These are phyloP conservation scores for Rhynchospora tenuis DNA, from an alignment of 176 grass and related monocot species.

Conservation along the genomic window DNA sequence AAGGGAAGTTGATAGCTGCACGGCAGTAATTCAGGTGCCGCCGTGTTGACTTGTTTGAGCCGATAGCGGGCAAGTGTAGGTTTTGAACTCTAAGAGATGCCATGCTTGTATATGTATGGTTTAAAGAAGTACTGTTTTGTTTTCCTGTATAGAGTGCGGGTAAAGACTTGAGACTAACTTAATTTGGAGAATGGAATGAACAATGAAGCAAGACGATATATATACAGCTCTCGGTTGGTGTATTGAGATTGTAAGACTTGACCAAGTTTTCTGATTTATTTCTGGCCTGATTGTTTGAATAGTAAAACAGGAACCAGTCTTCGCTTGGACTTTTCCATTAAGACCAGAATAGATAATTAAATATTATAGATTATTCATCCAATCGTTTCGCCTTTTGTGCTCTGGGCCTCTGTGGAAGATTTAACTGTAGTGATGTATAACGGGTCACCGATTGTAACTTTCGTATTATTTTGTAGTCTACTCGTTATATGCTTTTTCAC, in stretches of 20 bases:
- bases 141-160: too few species aligned
- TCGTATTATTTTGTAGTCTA: not conserved
- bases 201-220: not conserved
- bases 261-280: not conserved
- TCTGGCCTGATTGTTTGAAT: not conserved
- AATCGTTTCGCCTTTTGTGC: not conserved
- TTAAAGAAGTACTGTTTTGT: too few species aligned
- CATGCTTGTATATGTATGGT: not conserved
- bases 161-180: too few species aligned
- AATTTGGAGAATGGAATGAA: not conserved
- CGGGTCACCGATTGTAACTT: not conserved
- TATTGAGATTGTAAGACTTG: not conserved
- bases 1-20: not conserved
- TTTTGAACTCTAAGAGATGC: slow-evolving; percentile 10
- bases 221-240: not conserved
- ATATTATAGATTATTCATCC: not conserved
- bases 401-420: not conserved
- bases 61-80: not conserved
- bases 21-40: not conserved
- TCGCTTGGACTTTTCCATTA: not conserved
- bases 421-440: not conserved
- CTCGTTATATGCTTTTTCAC: not conserved
- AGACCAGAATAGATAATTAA: too few species aligned
- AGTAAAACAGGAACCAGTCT: not conserved
- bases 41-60: not conserved